Evolutionary conservation across 257 asterid genomes (phyloP), one percentile per base, ranked within the genome.

Genomic region (Ilex aquifolium): DNA sequence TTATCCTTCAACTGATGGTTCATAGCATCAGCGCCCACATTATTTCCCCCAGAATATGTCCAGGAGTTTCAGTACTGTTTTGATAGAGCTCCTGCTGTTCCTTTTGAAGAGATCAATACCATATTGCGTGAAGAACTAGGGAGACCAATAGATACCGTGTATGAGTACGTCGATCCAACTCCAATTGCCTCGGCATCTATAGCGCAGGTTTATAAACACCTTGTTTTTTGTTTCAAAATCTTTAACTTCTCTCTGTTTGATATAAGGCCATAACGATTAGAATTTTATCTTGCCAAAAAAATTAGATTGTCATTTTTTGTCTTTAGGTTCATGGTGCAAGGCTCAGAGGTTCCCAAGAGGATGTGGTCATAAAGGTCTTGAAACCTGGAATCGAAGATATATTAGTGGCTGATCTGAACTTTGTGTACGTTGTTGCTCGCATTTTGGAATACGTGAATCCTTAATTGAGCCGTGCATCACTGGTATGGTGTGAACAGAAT

Each of bases 181-280:
- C 97, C 99, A 57, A 9, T 92, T 70, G 99, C 99, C 40, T 92
- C 97, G 78, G 99, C 99, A n/a, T 92, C 99, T 55, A 81, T 92
- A 66, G 99, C 99, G 57, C 99, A 92, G 97, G 99, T 92, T 71
- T 65, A 60, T 53, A 29, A 44, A 36, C 8, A 36, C 31, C 27
- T 46, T 61, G 31, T 66, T 27, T 32, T 30, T 59, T 44, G 65
- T 65, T 49, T 16, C 13, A 11, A 8, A 32, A 17, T 61, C 56
- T 57, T 16, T 6, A 29, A 10, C 32, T 13, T 31, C 40, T 42
- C 54, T 36, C 42, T 36, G 42, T 36, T 36, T 36, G 7, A 0
- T 1, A 36, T 36, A 36, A 36, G 42, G 42, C 8, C 42, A 36
- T 36, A 59, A 32, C 67, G 40, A 49, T 64, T 66, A 56, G 59